phyloP scores from a whole-genome alignment of 164 flowering plant genomes.

The Aristolochia californica region DNA sequence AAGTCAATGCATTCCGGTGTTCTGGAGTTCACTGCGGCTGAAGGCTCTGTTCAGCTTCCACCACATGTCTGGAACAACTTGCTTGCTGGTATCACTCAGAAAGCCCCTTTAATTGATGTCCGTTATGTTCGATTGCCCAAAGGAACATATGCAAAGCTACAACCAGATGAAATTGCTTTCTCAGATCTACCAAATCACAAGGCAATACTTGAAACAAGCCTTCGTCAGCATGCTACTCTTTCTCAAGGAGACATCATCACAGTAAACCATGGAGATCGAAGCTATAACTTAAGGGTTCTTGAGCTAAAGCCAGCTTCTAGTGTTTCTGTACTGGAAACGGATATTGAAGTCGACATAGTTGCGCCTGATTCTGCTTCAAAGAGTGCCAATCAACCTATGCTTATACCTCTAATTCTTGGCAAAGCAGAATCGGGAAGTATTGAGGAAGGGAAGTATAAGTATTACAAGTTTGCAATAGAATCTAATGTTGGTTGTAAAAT shows the following conservation, averaged over 20 bases:
- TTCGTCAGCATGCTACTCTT: slow-evolving; percentile 93
- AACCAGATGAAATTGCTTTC: slow-evolving; percentile 56
- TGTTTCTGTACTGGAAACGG: slow-evolving; percentile 90
- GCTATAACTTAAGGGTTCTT: slow-evolving; percentile 56
- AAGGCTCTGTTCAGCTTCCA: slow-evolving; percentile 72
- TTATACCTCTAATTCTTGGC: slow-evolving; percentile 59
- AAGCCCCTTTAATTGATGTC: slow-evolving; percentile 48
- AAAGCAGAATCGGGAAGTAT: slow-evolving; percentile 53
- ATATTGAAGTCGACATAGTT: slow-evolving; percentile 85
- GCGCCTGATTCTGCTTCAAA: slow-evolving; percentile 42
- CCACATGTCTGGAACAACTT: slow-evolving; percentile 79
- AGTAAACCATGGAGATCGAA: slow-evolving; percentile 67
- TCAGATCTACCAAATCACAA: slow-evolving; percentile 89
- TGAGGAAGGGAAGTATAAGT: slow-evolving; percentile 65
- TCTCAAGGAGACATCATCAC: slow-evolving; percentile 63
- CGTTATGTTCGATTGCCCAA: slow-evolving; percentile 75
- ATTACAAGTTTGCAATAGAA: slow-evolving; percentile 74
- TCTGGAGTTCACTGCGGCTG: slow-evolving; percentile 76
- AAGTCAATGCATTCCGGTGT: slow-evolving; percentile 73
- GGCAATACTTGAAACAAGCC: slow-evolving; percentile 91
- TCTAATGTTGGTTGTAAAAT: slow-evolving; percentile 29
- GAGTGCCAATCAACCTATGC: slow-evolving; percentile 27
- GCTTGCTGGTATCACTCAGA: slow-evolving; percentile 22
- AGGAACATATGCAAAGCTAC: slow-evolving; percentile 80
- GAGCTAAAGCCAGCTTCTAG: slow-evolving; percentile 82